Evolutionary conservation across 495 filamentous ascomycete genomes (phyloP), one percentile per base, ranked within the genome.

Genomic region (Penicillium argentinense): DNA sequence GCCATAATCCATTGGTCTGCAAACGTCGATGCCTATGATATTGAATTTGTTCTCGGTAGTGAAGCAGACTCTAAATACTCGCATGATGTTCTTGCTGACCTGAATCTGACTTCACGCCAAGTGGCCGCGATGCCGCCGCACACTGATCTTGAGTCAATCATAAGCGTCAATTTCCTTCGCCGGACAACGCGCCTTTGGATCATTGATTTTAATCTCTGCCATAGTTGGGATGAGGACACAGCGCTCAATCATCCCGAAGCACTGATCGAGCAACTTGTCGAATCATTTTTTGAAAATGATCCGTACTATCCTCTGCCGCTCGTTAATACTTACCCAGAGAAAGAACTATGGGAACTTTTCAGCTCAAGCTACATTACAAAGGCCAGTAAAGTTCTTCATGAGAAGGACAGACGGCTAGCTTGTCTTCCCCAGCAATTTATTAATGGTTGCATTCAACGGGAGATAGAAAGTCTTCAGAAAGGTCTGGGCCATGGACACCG

Each of bases 21-120:
- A 2, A 34, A 53, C 16, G 42, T 75, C 2, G 71, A 75, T 44
- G 69, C 53, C 1, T 63, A 62, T 26, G 73, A 74, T 39, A 63
- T 75, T 27, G 73, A 77, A 42, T 75, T 75, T 41, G 73, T 75
- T 11, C 68, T 77, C 6, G 73, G 65, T 0, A 47, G 40, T 28
- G 43, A 42, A 30, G 30, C 22, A 17, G 26, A 28, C 6, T 23
- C 3, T 3, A 42, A n/a, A 2, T 42, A 41, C 23, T 9, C 22
- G 0, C 51, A 25, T 5, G 33, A 21, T 22, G 12, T 49, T 14
- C 32, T 26, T 11, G 4, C 16, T 19, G 4, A 8, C 7, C 33
- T 34, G 2, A 14, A 9, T 12, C 2, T 39, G 7, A 32, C n/a
- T 29, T 4, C 11, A n/a, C 24, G 44, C n/a, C n/a, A 25, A 6